Evolutionary conservation across 306 rosid species (phyloP).

Genomic region (Acacia acuminata): DNA sequence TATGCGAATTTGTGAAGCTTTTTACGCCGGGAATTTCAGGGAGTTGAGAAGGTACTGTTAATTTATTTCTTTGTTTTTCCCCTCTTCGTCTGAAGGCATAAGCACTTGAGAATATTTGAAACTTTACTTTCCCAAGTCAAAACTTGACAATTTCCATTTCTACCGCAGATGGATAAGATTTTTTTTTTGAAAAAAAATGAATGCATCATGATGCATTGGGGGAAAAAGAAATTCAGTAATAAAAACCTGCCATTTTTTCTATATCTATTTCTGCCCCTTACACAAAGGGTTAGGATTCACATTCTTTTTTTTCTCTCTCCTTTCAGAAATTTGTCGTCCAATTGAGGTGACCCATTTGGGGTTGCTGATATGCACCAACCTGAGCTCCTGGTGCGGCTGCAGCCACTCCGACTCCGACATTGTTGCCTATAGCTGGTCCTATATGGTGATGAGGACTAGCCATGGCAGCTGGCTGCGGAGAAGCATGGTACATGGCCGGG

Average conservation of each 20-base stretch:
- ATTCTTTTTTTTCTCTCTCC: not conserved
- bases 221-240: conserved; percentile 40
- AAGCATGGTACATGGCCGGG: conserved; percentile 86
- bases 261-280: conserved; percentile 69
- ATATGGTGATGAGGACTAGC: conserved; percentile 73
- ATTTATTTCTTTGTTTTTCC: not conserved
- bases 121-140: conserved; percentile 29
- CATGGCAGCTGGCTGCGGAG: conserved; percentile 70
- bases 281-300: conserved; percentile 63
- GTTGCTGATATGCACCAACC: conserved; percentile 93
- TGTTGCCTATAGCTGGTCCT: conserved; percentile 83
- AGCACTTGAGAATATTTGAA: conserved; percentile 18
- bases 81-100: not conserved
- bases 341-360: conserved; percentile 85
- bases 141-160: conserved; percentile 30
- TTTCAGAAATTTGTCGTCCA: conserved; percentile 92
- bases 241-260: conserved; percentile 51
- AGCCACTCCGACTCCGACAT: conserved; percentile 88
- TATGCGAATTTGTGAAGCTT: not conserved
- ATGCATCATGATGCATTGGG: conserved; percentile 40
- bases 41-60: not conserved
- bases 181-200: conserved; percentile 8
- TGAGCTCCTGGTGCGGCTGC: conserved; percentile 88
- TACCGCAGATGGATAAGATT: not conserved
- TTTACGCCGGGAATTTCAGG: not conserved